phyloP scores from a whole-genome alignment of 805 yeast genomes.

The Cyberlindnera xishuangbannaensis region DNA sequence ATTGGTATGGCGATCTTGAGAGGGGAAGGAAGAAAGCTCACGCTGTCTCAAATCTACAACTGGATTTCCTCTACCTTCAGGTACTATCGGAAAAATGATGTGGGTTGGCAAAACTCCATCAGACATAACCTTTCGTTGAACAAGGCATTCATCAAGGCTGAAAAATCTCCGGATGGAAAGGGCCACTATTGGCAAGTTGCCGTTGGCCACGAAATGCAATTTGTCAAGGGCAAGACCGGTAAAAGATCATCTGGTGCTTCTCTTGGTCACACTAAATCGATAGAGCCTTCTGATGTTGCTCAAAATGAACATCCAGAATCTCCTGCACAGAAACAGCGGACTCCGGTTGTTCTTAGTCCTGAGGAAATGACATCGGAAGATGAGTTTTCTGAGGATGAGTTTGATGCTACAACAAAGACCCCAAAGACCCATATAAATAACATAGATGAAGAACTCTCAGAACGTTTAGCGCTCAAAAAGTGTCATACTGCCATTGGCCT shows the following conservation, averaged over 20 bases:
- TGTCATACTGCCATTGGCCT: constrained; percentile 25
- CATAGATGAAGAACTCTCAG: constrained; percentile 7
- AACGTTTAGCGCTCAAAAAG: constrained; percentile 20
- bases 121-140: constrained; percentile 90
- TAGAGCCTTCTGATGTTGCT: background rate
- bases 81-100: constrained; percentile 77
- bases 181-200: constrained; percentile 89
- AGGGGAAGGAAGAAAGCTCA: constrained; percentile 64
- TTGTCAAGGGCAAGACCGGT: constrained; percentile 55
- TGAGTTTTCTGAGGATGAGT: constrained; percentile 12
- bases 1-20: constrained; percentile 91
- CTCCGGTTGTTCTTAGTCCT: constrained; percentile 4
- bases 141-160: constrained; percentile 88
- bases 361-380: constrained; percentile 14
- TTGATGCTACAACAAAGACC: constrained; percentile 17
- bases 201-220: constrained; percentile 75
- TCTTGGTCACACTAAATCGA: constrained; percentile 4
- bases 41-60: constrained; percentile 77
- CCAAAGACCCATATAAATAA: constrained; percentile 22
- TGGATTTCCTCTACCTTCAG: constrained; percentile 89
- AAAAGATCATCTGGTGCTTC: constrained; percentile 26
- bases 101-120: constrained; percentile 97
- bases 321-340: background rate
- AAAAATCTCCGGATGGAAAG: constrained; percentile 83
- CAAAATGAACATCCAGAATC: too few species aligned